Percentiles rank a stretch among this genome's conserved stretches.
Conservation (phyloP, 305 asterid species). For the Fraxinus baroniana region DNA sequence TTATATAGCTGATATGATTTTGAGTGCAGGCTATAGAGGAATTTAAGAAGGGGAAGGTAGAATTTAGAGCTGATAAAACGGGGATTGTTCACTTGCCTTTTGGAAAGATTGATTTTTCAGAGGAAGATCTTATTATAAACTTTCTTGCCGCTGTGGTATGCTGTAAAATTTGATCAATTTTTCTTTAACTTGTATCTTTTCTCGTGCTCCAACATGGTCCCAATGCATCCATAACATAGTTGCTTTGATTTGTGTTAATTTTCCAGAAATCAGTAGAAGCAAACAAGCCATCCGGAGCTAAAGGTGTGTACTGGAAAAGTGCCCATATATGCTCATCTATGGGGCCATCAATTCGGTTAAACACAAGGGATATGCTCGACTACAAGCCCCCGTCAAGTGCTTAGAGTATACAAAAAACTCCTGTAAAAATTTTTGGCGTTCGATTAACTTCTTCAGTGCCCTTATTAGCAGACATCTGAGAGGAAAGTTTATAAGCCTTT, state of each 20-base stretch:
- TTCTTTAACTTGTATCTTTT: background rate
- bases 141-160: slow-evolving; percentile 78
- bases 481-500: background rate
- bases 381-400: slow-evolving; percentile 60
- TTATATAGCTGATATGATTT: background rate
- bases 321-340: slow-evolving; percentile 90
- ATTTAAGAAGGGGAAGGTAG: slow-evolving; percentile 96
- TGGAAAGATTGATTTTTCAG: slow-evolving; percentile 80
- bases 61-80: slow-evolving; percentile 94
- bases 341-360: slow-evolving; percentile 96
- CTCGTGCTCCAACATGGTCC: background rate
- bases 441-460: slow-evolving; percentile 9
- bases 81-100: slow-evolving; percentile 97
- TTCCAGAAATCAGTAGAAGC: slow-evolving; percentile 90
- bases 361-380: slow-evolving; percentile 75
- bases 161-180: background rate
- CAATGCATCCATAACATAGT: background rate
- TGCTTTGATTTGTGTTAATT: background rate
- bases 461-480: slow-evolving; percentile 17
- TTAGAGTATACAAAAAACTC: slow-evolving; percentile 20
- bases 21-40: slow-evolving; percentile 81
- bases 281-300: slow-evolving; percentile 92
- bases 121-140: slow-evolving; percentile 81
- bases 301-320: slow-evolving; percentile 92
- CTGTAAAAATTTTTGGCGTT: slow-evolving; percentile 45